These are phyloP conservation scores for Litsea cubeba DNA, from an alignment of 164 flowering plant species.

Conservation along the genomic window DNA sequence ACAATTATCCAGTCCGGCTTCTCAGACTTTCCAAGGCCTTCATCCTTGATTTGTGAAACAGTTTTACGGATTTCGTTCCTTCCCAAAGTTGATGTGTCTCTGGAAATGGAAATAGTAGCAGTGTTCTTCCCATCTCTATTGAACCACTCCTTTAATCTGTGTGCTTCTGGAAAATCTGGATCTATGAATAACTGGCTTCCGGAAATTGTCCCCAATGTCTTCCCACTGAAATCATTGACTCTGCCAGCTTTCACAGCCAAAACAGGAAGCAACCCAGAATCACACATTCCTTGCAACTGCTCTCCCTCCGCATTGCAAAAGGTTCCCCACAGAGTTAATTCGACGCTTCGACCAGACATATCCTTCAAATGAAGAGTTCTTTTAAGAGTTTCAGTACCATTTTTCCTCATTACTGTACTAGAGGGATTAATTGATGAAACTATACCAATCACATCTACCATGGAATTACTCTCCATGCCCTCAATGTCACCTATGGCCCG, in stretches of 20 bases:
- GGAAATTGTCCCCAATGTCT: conserved; percentile 72
- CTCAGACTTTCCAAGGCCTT: conserved; percentile 82
- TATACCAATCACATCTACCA: conserved; percentile 84
- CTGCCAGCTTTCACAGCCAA: conserved; percentile 84
- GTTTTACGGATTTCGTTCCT: conserved; percentile 59
- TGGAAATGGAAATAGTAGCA: conserved; percentile 59
- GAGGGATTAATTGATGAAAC: conserved; percentile 71
- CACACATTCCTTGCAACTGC: conserved; percentile 65
- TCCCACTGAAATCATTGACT: conserved; percentile 84
- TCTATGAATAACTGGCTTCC: conserved; percentile 68
- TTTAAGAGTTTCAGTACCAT: conserved; percentile 79
- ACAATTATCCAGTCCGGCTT: conserved; percentile 96
- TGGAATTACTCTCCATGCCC: conserved; percentile 51
- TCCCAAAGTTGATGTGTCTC: conserved; percentile 45
- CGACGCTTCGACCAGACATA: conserved; percentile 92
- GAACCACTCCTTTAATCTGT: conserved; percentile 64
- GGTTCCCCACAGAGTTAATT: conserved; percentile 85
- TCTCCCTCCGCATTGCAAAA: conserved; percentile 83
- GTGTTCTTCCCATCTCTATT: conserved; percentile 56
- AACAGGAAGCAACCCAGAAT: conserved; percentile 78
- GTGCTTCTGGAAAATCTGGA: conserved; percentile 80
- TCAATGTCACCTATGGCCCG: conserved; percentile 73
- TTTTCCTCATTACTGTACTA: conserved; percentile 67
- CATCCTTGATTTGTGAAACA: conserved; percentile 86
- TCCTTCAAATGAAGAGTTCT: conserved; percentile 82